A percentile compares a stretch with the other conserved stretches of the same genome.
Conservation (phyloP, 2,329 filamentous ascomycete species). For the Blumeria hordei region DNA sequence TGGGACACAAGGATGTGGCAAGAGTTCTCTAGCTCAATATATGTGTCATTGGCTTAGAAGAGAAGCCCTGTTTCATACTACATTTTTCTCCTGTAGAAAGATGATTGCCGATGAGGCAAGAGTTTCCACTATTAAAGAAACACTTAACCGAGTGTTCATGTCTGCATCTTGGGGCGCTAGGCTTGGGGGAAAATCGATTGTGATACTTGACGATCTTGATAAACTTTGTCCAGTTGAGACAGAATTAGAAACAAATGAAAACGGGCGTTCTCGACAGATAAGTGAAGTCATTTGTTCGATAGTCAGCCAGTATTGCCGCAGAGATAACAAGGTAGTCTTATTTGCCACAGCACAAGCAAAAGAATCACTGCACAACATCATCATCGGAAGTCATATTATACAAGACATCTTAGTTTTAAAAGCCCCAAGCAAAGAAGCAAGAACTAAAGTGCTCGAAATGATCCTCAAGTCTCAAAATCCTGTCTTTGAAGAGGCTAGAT, state of each 20-base stretch:
- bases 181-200: conserved; percentile 57
- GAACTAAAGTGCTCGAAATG: conserved; percentile 61
- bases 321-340: conserved; percentile 59
- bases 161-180: conserved; percentile 76
- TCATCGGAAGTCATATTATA: conserved; percentile 78
- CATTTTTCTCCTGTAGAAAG: conserved; percentile 69
- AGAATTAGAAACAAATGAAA: conserved; percentile 82
- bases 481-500: conserved; percentile 14
- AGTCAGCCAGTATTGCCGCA: conserved; percentile 60
- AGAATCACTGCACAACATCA: conserved; percentile 70
- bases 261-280: conserved; percentile 73
- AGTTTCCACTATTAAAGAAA: conserved; percentile 78
- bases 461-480: conserved; percentile 33
- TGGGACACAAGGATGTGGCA: conserved; percentile 73
- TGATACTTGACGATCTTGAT: conserved; percentile 83
- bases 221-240: conserved; percentile 83
- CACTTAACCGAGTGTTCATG: conserved; percentile 61
- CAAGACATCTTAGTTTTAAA: conserved; percentile 76
- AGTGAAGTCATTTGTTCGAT: conserved; percentile 72
- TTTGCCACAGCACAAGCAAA: conserved; percentile 83
- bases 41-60: conserved; percentile 49
- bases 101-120: conserved; percentile 79
- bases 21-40: conserved; percentile 56
- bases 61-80: conserved; percentile 54
- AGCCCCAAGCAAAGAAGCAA: conserved; percentile 76